Evolutionary conservation across 169 alveolate genomes (phyloP), one percentile per base, ranked within the genome.

Genomic region (Besnoitia besnoiti): DNA sequence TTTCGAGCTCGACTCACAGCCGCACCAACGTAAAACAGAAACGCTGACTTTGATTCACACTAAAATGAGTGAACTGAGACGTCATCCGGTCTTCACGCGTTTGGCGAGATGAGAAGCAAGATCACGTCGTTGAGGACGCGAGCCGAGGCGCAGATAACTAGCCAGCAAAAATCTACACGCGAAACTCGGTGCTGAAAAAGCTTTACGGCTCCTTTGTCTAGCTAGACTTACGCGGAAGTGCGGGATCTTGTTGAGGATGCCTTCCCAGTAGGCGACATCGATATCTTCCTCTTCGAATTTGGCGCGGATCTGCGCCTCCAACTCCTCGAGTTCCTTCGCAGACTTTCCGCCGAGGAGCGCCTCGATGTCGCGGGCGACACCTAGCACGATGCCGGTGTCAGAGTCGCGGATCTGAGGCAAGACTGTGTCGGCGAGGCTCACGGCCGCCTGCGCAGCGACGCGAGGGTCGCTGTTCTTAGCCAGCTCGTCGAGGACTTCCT

Each of bases 241-340:
- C 33, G 95, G 95, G 8, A 93, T 49, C 91, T 93, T 88, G 55
- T 80, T 76, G 40, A 67, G 89, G 39, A 93, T 89, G 30, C 90
- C 91, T 50, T 93, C 95, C 95, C 95, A 93, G 85, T 93, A 93
- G 47, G 91, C 91, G 37, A 85, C 46, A 35, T 92, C 95, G 37
- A 92, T 85, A 33, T 85, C 95, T 35, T 92, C 93, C 24, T 79
- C 93, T 44, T 91, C 92, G n/a, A 91, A 39, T 49, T 91, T 91
- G n/a, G 42, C 16, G 27, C 55, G 82, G 27, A 91, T 87, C n/a
- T 85, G 85, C 46, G 67, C 88, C 67, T 91, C 79, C 46, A 91
- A 73, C 8, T 89, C 91, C 14, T 85, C 90, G 10, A 92, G 75
- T 55, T 92, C 92, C 24, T 59, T 77, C 0, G 90, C 76, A 40